These are phyloP conservation scores for Penicillium psychrosexuale DNA, from an alignment of 2,329 filamentous ascomycete species.

Conservation along the genomic window DNA sequence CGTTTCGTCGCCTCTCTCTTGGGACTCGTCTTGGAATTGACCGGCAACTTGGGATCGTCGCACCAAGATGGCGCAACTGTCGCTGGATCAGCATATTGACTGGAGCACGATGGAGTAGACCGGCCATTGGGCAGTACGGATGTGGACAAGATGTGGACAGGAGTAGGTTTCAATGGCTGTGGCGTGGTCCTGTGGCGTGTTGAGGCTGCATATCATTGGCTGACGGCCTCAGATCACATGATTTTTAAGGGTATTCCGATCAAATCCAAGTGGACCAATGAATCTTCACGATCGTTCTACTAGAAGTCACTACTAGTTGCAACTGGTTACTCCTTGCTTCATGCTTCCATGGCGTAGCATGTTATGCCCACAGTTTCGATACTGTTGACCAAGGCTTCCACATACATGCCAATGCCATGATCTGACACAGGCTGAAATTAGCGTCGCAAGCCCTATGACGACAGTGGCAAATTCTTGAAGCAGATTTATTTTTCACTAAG, in stretches of 20 bases:
- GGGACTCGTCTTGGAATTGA: neutral
- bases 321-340: neutral
- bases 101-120: neutral
- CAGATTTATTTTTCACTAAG: neutral
- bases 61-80: neutral
- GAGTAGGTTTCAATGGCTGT: neutral
- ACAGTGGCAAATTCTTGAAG: slow-evolving; percentile 2
- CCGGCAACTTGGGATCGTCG: neutral
- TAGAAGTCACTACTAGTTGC: neutral
- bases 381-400: neutral
- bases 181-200: neutral
- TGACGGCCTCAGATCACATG: neutral
- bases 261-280: neutral
- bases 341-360: neutral
- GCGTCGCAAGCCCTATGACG: slow-evolving; percentile 1
- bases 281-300: neutral
- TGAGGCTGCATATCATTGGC: neutral
- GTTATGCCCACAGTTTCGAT: neutral
- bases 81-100: neutral
- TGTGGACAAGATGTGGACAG: slow-evolving; percentile 1
- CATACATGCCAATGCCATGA: neutral
- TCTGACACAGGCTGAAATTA: neutral
- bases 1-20: slow-evolving; percentile 6
- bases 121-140: neutral
- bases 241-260: neutral